Evolutionary conservation across 331 rosid species (phyloP), one percentile per base, ranked within the genome.

Genomic region (Malus hybrid): DNA sequence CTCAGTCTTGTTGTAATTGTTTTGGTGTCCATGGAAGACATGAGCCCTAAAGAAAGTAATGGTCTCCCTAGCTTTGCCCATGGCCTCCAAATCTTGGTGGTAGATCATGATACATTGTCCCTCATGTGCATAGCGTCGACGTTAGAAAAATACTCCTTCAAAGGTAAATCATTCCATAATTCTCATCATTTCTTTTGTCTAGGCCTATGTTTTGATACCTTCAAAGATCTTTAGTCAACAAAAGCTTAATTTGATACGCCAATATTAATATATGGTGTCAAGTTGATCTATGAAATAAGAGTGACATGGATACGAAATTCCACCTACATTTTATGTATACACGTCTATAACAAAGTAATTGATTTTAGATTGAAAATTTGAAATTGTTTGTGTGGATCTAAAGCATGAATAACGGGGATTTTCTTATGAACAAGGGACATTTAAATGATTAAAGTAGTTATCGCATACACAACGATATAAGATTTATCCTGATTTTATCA

Each of bases 1-100:
- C 27, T 73, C 44, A 39, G 2, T 60, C 4, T 72, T 60, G 13
- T 27, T 15, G 19, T 39, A 5, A 32, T 18, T 76, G 10, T 24
- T 72, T 5, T 70, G 70, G 60, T 33, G 75, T 66, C 54, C 63
- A 76, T 77, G 86, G 77, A 65, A 22, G 9, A 32, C n/a, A 27
- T 13, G 50, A 65, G 68, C 70, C 4, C 3, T 59, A 11, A 14
- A 29, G 71, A 67, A 13, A 65, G 55, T 14, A 55, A 61, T 29
- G 19, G 39, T 34, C 61, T 79, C 6, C 95, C 92, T 28, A 69
- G 32, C 61, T 83, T 80, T 81, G 89, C 87, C 3, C 69, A 65
- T 46, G 88, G 90, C 52, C 75, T 81, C 10, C 14, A 67, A 29
- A 61, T 90, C 72, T 68, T 87, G 75, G 68, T 90, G 56, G 39